phyloP scores from a whole-genome alignment of 306 rosid genomes.

The Sicyos baderoa region DNA sequence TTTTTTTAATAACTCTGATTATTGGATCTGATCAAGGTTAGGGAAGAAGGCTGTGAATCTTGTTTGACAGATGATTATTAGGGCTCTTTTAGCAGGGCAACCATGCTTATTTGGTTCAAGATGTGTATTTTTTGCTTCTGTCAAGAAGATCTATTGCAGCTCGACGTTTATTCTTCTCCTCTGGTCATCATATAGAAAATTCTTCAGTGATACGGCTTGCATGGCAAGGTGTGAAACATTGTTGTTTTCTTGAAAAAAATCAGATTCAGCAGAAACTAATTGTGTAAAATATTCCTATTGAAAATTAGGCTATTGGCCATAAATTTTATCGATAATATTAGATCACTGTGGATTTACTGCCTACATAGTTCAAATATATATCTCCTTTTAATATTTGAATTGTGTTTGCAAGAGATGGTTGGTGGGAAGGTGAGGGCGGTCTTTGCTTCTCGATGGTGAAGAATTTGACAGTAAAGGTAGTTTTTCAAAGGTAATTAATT shows the following conservation, averaged over 20 bases:
- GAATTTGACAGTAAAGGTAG: constrained; percentile 56
- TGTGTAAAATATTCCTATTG: constrained; percentile 76
- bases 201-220: constrained; percentile 33
- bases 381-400: constrained; percentile 55
- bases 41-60: constrained; percentile 76
- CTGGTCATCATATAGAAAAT: constrained; percentile 41
- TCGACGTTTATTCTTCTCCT: constrained; percentile 51
- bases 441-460: constrained; percentile 69
- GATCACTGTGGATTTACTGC: constrained; percentile 21
- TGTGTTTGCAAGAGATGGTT: constrained; percentile 97
- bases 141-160: constrained; percentile 58
- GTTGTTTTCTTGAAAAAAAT: constrained; percentile 50
- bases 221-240: constrained; percentile 58
- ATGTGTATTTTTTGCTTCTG: constrained; percentile 41
- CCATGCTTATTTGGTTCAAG: constrained; percentile 41
- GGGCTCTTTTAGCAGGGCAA: constrained; percentile 77
- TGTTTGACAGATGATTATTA: constrained; percentile 50
- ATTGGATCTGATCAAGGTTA: constrained; percentile 66
- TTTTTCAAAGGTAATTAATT: constrained; percentile 56
- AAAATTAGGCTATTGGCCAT: constrained; percentile 50
- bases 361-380: constrained; percentile 11
- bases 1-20: constrained; percentile 26
- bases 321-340: constrained; percentile 45
- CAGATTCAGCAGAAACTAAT: constrained; percentile 69
- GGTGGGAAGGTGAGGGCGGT: constrained; percentile 84